Conservation (phyloP, 1,284 basidiomycete genomes). For the Exsudoporus floridanus region DNA sequence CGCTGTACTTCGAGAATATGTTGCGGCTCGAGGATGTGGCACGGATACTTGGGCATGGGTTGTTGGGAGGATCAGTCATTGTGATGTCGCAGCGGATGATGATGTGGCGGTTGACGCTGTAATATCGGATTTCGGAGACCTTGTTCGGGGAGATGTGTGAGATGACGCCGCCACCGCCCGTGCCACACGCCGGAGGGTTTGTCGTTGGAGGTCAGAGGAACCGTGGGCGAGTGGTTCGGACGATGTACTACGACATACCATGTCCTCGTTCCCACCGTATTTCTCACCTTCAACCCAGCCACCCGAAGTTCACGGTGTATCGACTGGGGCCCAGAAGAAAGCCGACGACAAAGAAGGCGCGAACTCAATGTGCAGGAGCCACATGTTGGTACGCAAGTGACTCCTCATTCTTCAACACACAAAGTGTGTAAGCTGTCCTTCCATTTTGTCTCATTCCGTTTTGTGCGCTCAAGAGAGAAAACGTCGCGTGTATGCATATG, state of each 20-base stretch:
- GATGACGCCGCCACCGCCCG: too few species aligned
- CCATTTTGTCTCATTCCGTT: neutral
- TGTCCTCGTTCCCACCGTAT: slow-evolving; percentile 16
- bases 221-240: slow-evolving; percentile 3
- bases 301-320: slow-evolving; percentile 2
- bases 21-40: slow-evolving; percentile 33
- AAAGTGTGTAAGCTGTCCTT: slow-evolving; percentile 22
- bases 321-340: slow-evolving; percentile 4
- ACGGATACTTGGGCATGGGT: slow-evolving; percentile 32
- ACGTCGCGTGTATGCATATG: neutral
- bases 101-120: slow-evolving; percentile 31
- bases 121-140: slow-evolving; percentile 28
- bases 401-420: too few species aligned
- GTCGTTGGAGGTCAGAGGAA: neutral
- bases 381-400: neutral
- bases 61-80: slow-evolving; percentile 28
- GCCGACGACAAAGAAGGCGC: slow-evolving; percentile 23
- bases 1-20: slow-evolving; percentile 33
- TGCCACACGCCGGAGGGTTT: too few species aligned
- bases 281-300: slow-evolving; percentile 9
- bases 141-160: too few species aligned
- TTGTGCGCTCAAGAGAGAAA: neutral
- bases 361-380: slow-evolving; percentile 8
- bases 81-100: slow-evolving; percentile 29
- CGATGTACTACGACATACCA: neutral